These are phyloP conservation scores for Wickerhamomyces queroliae DNA, from an alignment of 805 yeast species.

Conservation along the genomic window DNA sequence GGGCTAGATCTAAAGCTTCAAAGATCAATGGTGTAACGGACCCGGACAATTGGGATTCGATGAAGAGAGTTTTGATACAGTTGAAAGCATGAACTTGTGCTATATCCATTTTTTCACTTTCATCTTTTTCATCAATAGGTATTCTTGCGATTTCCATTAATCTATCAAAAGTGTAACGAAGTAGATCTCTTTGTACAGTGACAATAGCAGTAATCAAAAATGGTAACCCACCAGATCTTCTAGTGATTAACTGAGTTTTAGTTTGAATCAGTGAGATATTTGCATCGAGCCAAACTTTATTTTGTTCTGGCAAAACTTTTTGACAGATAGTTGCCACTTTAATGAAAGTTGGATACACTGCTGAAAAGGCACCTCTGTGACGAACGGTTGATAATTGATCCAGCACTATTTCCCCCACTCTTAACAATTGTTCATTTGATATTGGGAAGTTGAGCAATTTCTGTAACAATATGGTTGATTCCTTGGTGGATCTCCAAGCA, in stretches of 20 bases:
- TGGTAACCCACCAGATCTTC: slow-evolving; percentile 94
- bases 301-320: slow-evolving; percentile 29
- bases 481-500: slow-evolving; percentile 82
- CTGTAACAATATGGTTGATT: slow-evolving; percentile 53
- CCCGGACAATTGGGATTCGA: slow-evolving; percentile 61
- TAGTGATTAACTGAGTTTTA: slow-evolving; percentile 65
- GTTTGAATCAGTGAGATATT: slow-evolving; percentile 47
- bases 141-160: slow-evolving; percentile 49
- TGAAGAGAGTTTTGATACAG: slow-evolving; percentile 68
- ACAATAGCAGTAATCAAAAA: slow-evolving; percentile 69
- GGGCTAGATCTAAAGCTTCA: slow-evolving; percentile 52
- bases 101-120: slow-evolving; percentile 54
- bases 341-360: slow-evolving; percentile 78
- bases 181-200: slow-evolving; percentile 34
- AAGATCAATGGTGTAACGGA: slow-evolving; percentile 47
- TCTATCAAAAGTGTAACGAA: slow-evolving; percentile 43
- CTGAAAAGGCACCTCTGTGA: slow-evolving; percentile 89
- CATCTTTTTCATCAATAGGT: slow-evolving; percentile 42
- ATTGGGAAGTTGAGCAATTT: slow-evolving; percentile 31
- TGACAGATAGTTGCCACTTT: slow-evolving; percentile 57
- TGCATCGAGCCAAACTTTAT: slow-evolving; percentile 54
- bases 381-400: slow-evolving; percentile 68
- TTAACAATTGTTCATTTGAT: slow-evolving; percentile 15
- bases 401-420: slow-evolving; percentile 49
- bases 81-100: slow-evolving; percentile 95